Base-by-base conservation (phyloP, 1,139 yeast species). In the Geotrichum klebahnii region DNA sequence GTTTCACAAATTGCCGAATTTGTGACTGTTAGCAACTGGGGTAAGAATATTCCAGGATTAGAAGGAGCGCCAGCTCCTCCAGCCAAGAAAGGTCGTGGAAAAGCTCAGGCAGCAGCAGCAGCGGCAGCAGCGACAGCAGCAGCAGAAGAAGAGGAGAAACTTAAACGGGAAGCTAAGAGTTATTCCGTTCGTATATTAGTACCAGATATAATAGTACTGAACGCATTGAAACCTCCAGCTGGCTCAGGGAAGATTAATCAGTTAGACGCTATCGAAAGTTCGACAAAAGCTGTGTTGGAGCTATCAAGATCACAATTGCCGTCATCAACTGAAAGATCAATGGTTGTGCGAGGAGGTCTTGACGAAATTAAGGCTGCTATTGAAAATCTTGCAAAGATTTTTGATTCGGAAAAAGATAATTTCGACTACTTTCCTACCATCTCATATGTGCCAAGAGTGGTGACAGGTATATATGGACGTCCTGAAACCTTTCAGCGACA, bases 401-500 rank as follows among this genome's bases (percentile, higher is more conserved):
- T 34, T 14, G 35, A 17, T 19, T 14, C 29, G 4, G 44, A 50
- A 20, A 36, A 23, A 16, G 36, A 46, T 3, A 32, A 22, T 17
- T 12, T 37, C 33, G 33, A 31, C 9, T 31, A 26, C 6, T 46
- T 32, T n/a, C 47, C 53, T 9, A 3, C 38, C 2, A 36, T 50
- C 17, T 40, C 34, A 12, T 61, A 57, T 35, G 45, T 35, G 3
- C 64, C 66, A 6, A 38, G 44, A 16, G 48, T 58, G 8, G 50
- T 61, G 3, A 53, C 59, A 1, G 66, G 66, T 2, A 49, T 56
- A 4, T 59, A 60, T 32, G 66, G 66, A 3, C 62, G 57, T 26
- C 65, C 66, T 6, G 61, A 55, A 14, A 58, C 61, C 9, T 61
- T 62, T 55, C 55, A 53, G 36, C 45, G 63, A 20, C 64, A 61